Conservation (phyloP, 73 alveolate species). For the Paramecium octaurelia region DNA sequence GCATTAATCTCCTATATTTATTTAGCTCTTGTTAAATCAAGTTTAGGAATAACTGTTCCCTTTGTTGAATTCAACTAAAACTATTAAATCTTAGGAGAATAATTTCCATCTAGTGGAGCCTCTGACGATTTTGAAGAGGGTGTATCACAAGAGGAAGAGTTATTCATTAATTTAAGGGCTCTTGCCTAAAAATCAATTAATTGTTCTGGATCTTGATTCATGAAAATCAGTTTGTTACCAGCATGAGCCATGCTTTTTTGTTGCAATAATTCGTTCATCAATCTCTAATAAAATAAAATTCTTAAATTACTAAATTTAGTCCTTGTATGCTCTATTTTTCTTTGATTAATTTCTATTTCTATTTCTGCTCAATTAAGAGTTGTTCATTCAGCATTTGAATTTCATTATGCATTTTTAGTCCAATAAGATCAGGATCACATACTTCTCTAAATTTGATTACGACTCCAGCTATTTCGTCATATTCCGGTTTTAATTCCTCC, state of each 20-base stretch:
- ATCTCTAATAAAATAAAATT: not conserved
- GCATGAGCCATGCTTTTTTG: constrained; percentile 4
- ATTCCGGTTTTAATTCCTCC: constrained; percentile 39
- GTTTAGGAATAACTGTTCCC: constrained; percentile 11
- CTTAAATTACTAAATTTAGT: not conserved
- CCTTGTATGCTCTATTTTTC: constrained; percentile 8
- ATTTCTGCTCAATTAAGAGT: not conserved
- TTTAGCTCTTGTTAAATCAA: constrained; percentile 40
- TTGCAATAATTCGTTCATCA: not conserved
- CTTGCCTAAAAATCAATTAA: not conserved
- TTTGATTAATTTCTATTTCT: not conserved
- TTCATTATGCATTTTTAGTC: constrained; percentile 36
- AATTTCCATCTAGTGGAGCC: not conserved
- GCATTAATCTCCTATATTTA: constrained; percentile 44
- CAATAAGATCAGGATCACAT: constrained; percentile 23
- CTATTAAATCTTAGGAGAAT: not conserved
- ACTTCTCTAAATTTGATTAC: constrained; percentile 22
- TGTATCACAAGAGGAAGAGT: not conserved
- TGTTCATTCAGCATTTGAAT: not conserved
- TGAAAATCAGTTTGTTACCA: constrained; percentile 17
- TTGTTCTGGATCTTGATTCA: not conserved
- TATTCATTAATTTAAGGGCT: not conserved
- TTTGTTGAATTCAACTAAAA: not conserved
- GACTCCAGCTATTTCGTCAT: constrained; percentile 39
- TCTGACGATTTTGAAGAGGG: not conserved